Evolutionary conservation across 768 basidiomycete species (phyloP).

Genomic region (Boletus subcaerulescens): DNA sequence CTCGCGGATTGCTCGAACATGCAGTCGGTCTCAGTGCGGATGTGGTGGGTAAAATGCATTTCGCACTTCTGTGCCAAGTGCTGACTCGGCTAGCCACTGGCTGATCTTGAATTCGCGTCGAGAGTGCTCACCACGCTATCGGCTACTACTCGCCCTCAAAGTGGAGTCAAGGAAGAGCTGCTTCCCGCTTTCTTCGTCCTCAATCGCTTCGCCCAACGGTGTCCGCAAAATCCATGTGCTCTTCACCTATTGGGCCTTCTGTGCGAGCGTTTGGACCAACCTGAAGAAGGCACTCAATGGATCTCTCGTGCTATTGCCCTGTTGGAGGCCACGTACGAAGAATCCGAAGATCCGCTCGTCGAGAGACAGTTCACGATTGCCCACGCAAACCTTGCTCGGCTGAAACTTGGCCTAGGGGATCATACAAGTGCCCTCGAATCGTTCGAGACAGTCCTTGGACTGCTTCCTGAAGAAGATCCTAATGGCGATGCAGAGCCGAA

Average conservation of each 20-base stretch:
- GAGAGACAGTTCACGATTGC: constrained; percentile 82
- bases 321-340: constrained; percentile 87
- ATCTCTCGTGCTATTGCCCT: constrained; percentile 63
- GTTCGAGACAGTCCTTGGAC: constrained; percentile 68
- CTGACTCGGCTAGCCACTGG: constrained; percentile 58
- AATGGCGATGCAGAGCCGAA: constrained; percentile 33
- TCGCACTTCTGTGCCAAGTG: neutral
- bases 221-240: constrained; percentile 68
- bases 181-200: constrained; percentile 81
- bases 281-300: constrained; percentile 54
- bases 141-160: constrained; percentile 10
- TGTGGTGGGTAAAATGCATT: constrained; percentile 44
- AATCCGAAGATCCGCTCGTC: constrained; percentile 72
- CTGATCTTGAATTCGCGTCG: constrained; percentile 73
- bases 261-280: constrained; percentile 78
- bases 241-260: constrained; percentile 83
- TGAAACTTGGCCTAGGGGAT: constrained; percentile 60
- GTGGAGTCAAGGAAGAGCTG: constrained; percentile 44
- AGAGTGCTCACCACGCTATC: constrained; percentile 49
- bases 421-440: constrained; percentile 62
- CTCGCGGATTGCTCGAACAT: constrained; percentile 69
- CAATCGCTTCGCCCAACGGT: constrained; percentile 66
- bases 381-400: constrained; percentile 75
- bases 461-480: constrained; percentile 53
- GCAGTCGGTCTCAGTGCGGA: constrained; percentile 57